phyloP scores from a whole-genome alignment of 148 eudicot species.

The Rhododendron molle region DNA sequence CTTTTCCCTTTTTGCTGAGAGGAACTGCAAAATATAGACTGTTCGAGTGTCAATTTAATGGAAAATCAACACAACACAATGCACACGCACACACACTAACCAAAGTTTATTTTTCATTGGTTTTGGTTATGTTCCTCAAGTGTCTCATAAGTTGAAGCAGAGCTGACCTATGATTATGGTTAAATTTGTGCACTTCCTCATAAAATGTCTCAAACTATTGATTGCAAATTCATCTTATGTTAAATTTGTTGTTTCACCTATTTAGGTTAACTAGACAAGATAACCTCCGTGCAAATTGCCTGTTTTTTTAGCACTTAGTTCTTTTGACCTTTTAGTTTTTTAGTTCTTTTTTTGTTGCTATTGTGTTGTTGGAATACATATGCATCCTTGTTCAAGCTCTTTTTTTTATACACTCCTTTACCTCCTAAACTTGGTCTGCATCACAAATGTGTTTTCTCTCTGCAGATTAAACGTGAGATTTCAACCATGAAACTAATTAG shows the following conservation, averaged over 20 bases:
- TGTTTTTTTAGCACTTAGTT: neutral
- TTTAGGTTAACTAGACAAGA: neutral
- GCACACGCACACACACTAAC: neutral
- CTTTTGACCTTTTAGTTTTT: neutral
- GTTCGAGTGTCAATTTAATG: neutral
- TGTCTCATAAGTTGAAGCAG: neutral
- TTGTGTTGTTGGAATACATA: neutral
- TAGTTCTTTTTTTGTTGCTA: neutral
- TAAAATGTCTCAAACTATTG: neutral
- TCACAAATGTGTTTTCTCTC: slow-evolving; percentile 1
- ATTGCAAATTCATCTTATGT: neutral
- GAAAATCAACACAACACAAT: neutral
- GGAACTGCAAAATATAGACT: neutral
- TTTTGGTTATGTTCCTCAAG: neutral
- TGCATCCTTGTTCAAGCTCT: neutral
- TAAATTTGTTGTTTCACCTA: neutral
- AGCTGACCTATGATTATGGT: neutral
- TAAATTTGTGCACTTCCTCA: neutral
- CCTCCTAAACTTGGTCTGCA: neutral
- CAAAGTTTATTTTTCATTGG: neutral
- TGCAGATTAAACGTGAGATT: slow-evolving; percentile 94
- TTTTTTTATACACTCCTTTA: neutral
- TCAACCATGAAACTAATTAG: slow-evolving; percentile 87
- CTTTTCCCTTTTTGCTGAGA: neutral
- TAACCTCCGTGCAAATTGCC: neutral